These are phyloP conservation scores for Tetratostichococcus sp. DNA, from an alignment of 139 green algal genomes.

Conservation along the genomic window DNA sequence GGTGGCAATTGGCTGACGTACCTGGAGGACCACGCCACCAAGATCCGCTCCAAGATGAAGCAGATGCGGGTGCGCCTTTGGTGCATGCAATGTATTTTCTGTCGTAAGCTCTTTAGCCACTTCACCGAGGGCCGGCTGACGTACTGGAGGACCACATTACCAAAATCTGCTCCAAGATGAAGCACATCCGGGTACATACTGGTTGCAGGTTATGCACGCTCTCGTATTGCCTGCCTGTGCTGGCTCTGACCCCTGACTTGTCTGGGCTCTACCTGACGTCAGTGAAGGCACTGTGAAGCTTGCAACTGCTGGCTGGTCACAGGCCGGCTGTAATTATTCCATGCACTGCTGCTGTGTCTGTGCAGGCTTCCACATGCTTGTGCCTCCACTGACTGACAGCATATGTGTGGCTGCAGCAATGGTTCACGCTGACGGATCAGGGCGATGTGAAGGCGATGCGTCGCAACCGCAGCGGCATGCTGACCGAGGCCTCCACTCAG, in stretches of 20 bases:
- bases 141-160: not conserved
- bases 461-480: not conserved
- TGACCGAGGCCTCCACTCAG: not conserved
- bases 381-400: too few species aligned
- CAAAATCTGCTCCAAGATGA: not conserved
- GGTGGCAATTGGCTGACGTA: not conserved
- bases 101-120: too few species aligned
- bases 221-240: too few species aligned
- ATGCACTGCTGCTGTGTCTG: too few species aligned
- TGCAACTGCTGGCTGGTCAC: too few species aligned
- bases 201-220: too few species aligned
- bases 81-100: too few species aligned
- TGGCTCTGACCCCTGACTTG: too few species aligned
- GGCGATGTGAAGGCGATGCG: not conserved
- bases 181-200: not conserved
- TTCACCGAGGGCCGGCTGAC: not conserved
- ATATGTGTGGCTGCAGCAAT: not conserved
- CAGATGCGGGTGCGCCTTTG: not conserved
- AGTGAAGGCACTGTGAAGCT: too few species aligned
- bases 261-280: too few species aligned
- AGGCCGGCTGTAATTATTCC: too few species aligned
- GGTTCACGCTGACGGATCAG: not conserved
- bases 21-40: not conserved
- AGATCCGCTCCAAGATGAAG: not conserved
- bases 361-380: too few species aligned